Evolutionary conservation across 352 stramenopile genomes (phyloP), one percentile per base, ranked within the genome.

Genomic region (Pythium aristosporum): DNA sequence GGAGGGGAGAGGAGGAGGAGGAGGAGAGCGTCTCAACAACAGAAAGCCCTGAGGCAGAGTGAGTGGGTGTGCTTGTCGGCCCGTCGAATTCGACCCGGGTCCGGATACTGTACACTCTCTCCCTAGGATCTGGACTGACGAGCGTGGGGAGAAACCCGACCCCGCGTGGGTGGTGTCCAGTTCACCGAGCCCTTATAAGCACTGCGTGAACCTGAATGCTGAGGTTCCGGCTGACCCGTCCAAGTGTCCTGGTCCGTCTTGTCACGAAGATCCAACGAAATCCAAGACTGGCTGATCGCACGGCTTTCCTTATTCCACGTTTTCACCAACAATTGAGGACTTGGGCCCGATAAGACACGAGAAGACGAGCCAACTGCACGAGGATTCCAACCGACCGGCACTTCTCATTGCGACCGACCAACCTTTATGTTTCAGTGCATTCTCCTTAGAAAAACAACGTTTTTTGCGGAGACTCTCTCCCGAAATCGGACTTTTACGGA

Each of bases 71-170:
- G 42, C 9, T 48, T 10, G 9, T 48, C 7, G 42, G n/a, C 42
- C 42, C 16, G 41, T 47, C 41, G 18, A 52, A 52, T 6, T 16
- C 42, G 48, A 37, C 37, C 57, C 30, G 47, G n/a, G 16, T 13
- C 47, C 20, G 18, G n/a, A 48, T 46, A 51, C 57, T 30, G 10
- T 18, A 42, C 9, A 42, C 57, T 64, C 47, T 56, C 57, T 50
- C 57, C 41, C 16, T 64, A 57, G 15, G 46, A 13, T 64, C 57
- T 64, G 57, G 57, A 50, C 47, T 64, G 57, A 64, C 57, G 57
- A 63, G 57, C 34, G 34, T 28, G 2, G 25, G 4, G 44, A 44
- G 18, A 37, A 63, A 39, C 57, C 57, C 57, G 47, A 64, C 47
- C 57, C 57, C 57, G 57, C 57, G 13, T 18, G 23, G 32, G 28